Evolutionary conservation across 345 rosid species (phyloP), one percentile per base, ranked within the genome.

Genomic region (Salix arbutifolia): DNA sequence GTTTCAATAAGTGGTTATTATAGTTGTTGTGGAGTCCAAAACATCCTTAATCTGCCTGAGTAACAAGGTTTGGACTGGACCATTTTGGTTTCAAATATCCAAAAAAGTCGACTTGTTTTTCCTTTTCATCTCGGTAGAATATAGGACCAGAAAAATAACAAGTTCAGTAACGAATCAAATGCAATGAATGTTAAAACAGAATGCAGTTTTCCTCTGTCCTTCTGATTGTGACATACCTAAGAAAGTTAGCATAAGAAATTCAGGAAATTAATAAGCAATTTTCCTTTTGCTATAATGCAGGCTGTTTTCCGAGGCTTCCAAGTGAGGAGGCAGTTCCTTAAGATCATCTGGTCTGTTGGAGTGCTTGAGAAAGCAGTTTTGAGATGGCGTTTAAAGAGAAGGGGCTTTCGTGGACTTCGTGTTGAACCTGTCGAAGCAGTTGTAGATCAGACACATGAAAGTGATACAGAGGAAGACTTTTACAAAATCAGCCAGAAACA

Each of bases 341-440:
- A 92, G 85, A 90, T 96, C 76, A 19, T 89, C 30, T 96, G 97
- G 97, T 92, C 99, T 30, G 97, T 96, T 52, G 99, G 99, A 72
- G 89, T 96, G 72, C 78, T 96, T 23, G 99, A 96, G 87, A 96
- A 96, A 88, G 98, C 85, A 77, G 66, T 96, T 65, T 77, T 96
- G 18, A 87, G 99, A 31, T 96, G 99, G 99, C 94, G 97, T 38
- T 74, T 85, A 38, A 96, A 90, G 90, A 88, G 97, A 81, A 93
- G 69, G 83, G 97, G 98, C 28, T 86, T 96, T 31, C 92, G 94
- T 16, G 98, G 97, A 30, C 87, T 96, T 77, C 88, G 83, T n/a
- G 87, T 91, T 79, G 88, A 87, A 37, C 81, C 77, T 2, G 69
- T 64, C 38, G 86, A 86, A 73, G 70, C 77, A 74, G 67, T 14